Conservation (phyloP, 2,329 filamentous ascomycete species). For the Claviceps purpurea region DNA sequence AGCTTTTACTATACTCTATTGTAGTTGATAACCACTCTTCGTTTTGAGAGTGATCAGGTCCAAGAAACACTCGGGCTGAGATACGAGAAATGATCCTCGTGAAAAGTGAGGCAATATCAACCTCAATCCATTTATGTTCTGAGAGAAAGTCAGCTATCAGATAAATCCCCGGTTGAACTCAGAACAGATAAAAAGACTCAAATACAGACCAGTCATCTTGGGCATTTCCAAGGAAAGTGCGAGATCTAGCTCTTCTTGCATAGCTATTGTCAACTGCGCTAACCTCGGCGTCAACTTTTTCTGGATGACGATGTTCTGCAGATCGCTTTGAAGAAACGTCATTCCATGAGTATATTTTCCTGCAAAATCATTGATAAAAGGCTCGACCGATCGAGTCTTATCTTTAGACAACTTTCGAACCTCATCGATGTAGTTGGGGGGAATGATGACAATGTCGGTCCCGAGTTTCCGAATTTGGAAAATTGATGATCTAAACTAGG, state of each 20-base stretch:
- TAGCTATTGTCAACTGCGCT: neutral
- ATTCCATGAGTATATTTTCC: neutral
- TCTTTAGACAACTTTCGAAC: neutral
- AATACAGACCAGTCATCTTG: neutral
- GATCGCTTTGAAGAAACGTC: neutral
- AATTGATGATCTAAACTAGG: neutral
- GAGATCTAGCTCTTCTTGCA: neutral
- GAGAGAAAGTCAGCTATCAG: neutral
- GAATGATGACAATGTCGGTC: neutral
- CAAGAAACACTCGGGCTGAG: constrained; percentile 17
- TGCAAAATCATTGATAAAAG: neutral
- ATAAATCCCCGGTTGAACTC: too few relatives aligned
- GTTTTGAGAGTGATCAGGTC: constrained; percentile 15
- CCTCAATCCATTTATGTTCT: neutral
- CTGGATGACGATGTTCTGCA: neutral
- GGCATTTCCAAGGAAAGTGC: neutral
- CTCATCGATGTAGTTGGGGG: neutral
- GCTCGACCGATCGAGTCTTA: neutral
- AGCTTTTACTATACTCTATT: constrained; percentile 14
- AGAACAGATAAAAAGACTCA: neutral
- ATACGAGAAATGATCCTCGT: constrained; percentile 13
- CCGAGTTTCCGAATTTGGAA: neutral
- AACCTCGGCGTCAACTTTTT: neutral
- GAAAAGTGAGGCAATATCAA: neutral
- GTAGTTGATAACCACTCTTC: constrained; percentile 15